Conservation (phyloP, 345 rosid genomes). For the Bruguiera parviflora region DNA sequence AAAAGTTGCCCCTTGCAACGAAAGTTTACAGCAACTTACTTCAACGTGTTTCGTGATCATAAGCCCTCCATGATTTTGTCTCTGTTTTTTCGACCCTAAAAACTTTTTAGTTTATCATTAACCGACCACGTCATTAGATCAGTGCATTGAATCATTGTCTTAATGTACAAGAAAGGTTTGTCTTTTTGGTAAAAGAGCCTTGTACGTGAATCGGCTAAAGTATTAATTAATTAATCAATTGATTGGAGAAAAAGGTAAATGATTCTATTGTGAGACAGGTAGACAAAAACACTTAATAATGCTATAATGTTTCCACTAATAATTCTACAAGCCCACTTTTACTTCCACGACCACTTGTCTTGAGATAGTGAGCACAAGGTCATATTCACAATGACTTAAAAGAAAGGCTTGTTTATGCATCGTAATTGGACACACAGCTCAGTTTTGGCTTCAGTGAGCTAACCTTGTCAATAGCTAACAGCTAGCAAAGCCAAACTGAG, state of each 20-base stretch:
- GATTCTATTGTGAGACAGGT: constrained; percentile 23
- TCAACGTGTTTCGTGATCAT: background rate
- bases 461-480: too few species aligned
- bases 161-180: background rate
- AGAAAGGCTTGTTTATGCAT: background rate
- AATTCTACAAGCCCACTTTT: constrained; percentile 11
- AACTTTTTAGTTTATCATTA: background rate
- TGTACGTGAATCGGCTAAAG: background rate
- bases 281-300: constrained; percentile 12
- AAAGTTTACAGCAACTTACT: constrained; percentile 28
- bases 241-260: background rate
- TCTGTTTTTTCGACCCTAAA: too few species aligned
- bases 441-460: background rate
- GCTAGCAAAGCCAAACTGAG: too few species aligned
- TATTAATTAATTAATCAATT: too few species aligned
- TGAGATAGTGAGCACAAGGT: background rate
- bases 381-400: background rate
- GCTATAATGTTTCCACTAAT: constrained; percentile 5
- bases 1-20: constrained; percentile 30
- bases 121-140: constrained; percentile 16
- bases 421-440: background rate
- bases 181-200: background rate
- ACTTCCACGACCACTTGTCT: background rate
- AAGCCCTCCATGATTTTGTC: background rate
- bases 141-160: constrained; percentile 6